Evolutionary conservation across 805 yeast genomes (phyloP).

Genomic region (Candida mattraensis): DNA sequence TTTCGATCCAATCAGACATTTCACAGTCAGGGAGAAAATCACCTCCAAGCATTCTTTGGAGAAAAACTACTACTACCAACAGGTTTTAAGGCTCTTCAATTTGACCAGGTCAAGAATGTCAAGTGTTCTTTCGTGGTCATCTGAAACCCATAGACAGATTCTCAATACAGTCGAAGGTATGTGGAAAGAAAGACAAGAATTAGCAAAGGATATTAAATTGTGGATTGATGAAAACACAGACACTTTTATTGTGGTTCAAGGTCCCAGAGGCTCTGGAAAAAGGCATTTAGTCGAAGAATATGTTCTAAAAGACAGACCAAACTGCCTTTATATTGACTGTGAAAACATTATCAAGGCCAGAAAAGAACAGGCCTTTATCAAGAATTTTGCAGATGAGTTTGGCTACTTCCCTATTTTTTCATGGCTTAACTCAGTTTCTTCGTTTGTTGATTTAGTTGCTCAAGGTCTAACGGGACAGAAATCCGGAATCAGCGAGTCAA

Average conservation of each 20-base stretch:
- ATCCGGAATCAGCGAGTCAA: conserved; percentile 81
- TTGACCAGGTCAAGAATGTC: conserved; percentile 29
- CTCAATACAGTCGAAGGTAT: conserved; percentile 27
- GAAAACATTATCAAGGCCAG: conserved; percentile 71
- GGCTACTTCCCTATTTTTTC: conserved; percentile 95
- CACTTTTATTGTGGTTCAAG: conserved; percentile 85
- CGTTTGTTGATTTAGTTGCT: conserved; percentile 77
- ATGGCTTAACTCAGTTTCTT: conserved; percentile 81
- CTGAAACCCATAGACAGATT: conserved; percentile 13
- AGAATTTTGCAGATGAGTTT: conserved; percentile 66
- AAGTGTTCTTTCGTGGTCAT: conserved; percentile 18
- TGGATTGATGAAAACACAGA: conserved; percentile 89
- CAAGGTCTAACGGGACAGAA: conserved; percentile 94
- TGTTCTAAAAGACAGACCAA: conserved; percentile 58
- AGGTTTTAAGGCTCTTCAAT: conserved; percentile 34
- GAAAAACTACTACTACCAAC: conserved; percentile 38
- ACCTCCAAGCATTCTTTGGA: conserved; percentile 56
- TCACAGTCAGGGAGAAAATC: conserved; percentile 72
- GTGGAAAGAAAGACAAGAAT: conserved; percentile 73
- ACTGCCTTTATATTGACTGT: conserved; percentile 75
- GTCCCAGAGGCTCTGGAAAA: conserved; percentile 97
- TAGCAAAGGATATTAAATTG: conserved; percentile 64
- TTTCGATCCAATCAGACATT: conserved; percentile 91
- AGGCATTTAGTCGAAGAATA: conserved; percentile 71
- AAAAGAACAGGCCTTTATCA: conserved; percentile 67